Base-by-base conservation (phyloP, 306 rosid genomes). In the Trichosanthes truncata region DNA sequence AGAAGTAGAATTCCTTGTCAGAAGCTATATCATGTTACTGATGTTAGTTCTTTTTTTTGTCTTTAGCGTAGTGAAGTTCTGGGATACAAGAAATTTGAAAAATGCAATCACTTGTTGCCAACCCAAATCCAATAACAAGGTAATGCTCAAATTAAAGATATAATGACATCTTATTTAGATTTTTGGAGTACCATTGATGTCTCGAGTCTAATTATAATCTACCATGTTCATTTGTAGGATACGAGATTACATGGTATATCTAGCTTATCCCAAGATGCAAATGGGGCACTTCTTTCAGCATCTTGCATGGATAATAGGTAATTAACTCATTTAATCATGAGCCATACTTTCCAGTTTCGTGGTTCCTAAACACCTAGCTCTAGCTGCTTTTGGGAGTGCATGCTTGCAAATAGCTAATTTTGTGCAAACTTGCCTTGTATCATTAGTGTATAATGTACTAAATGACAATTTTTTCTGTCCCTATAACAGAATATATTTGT, bases 231-330 rank as follows among this genome's bases (percentile, higher is more conserved):
- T 76, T 85, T 89, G 74, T 92, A 95, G 99, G 90, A 81, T 74
- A 89, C 74, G 75, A 84, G 93, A 72, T 88, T 89, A 36, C 97
- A 96, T 80, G 99, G 99, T 67, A 88, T 93, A 85, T 90, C 99
- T 78, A 91, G 99, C 89, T 75, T 96, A 88, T 96, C 99, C 79
- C 99, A 96, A 86, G 99, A 96, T 85, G 86, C 78, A 14, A 91
- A 84, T 84, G 99, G 99, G 66, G 80, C 92, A 76, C 82, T 87
- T 76, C 86, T 96, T 80, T 86, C 97, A 55, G 96, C 99, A 57
- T 93, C 99, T 15, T 96, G 99, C 90, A 93, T 90, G 97, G 97
- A 96, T 83, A 89, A 84, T 82, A 85, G 97, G 99, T 96, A 90
- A 52, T 31, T 65, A 15, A 53, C 82, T 52, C 51, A 76, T 52